phyloP scores from a whole-genome alignment of 345 rosid species.

The Alliaria petiolata region DNA sequence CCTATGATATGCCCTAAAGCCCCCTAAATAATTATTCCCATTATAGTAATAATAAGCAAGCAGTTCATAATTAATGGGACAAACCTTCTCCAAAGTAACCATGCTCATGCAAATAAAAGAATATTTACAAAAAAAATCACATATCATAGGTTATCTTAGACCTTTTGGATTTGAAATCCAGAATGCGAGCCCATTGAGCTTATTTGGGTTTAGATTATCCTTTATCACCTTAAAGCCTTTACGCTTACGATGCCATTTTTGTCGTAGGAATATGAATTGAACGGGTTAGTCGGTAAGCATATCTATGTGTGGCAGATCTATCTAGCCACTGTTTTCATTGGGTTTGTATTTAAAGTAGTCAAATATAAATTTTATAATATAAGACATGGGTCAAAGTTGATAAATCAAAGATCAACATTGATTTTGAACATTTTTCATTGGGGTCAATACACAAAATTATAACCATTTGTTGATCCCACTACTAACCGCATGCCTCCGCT shows the following conservation, averaged over 20 bases:
- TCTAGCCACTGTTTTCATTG: too few species aligned
- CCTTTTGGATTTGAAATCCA: background rate
- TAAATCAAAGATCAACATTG: too few species aligned
- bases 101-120: conserved; percentile 4
- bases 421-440: too few species aligned
- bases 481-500: too few species aligned
- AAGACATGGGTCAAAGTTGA: background rate
- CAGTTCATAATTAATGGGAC: conserved; percentile 4
- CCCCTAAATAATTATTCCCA: background rate
- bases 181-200: background rate
- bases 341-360: too few species aligned
- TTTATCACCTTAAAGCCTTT: background rate
- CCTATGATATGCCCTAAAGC: conserved; percentile 15
- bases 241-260: background rate
- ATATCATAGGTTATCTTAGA: background rate
- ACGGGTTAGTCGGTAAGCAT: too few species aligned
- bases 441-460: background rate
- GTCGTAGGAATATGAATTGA: too few species aligned
- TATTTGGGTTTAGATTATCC: background rate
- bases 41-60: background rate
- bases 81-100: conserved; percentile 1
- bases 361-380: too few species aligned
- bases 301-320: too few species aligned
- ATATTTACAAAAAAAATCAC: too few species aligned
- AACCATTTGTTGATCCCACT: too few species aligned